Evolutionary conservation across 2,329 filamentous ascomycete genomes (phyloP), one percentile per base, ranked within the genome.

Genomic region (Cyclaneusma minus): DNA sequence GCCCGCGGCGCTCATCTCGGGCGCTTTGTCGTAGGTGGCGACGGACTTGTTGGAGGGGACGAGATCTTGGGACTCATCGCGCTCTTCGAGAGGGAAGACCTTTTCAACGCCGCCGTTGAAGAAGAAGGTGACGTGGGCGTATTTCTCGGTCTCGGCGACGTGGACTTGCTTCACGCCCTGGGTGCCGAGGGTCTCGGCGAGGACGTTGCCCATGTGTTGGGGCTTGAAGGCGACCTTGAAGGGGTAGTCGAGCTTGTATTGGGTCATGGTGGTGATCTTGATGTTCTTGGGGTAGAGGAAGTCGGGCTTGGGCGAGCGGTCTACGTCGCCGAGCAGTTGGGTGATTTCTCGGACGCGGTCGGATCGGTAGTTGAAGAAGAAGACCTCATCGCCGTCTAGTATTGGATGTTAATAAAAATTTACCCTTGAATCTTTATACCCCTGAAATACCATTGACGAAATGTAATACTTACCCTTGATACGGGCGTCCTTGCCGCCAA

Each of bases 291-390:
- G 89, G 63, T 85, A 95, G 24, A 80, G 66, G 64, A 95, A 93
- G 54, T 94, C 82, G 39, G 85, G 81, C 40, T 70, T 69, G 29
- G 85, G 84, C 13, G 83, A 92, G 47, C 83, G 81, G 61, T 98
- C 89, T 48, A 87, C 75, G 51, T 80, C 80, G 42, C 89, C 89
- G 29, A 98, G 63, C 22, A 98, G 68, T 59, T 95, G 89, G 25
- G 84, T 92, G 51, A 98, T 79, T 56, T 98, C 89, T 43, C 89
- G 81, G 28, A 87, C 87, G 52, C 89, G 85, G 53, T 98, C 89
- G 31, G 89, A 95, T 47, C 89, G 83, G 68, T 98, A 98, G 73
- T 98, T 98, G 80, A 98, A 98, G 72, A 95, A 95, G 70, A 95
- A 95, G 45, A 95, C 68, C 28, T 83, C 87, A 50, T 98, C 89